Percentiles rank a stretch among this genome's conserved stretches.
These are phyloP conservation scores for Hapsidospora chrysogenum DNA, from an alignment of 495 filamentous ascomycete species.

Conservation along the genomic window DNA sequence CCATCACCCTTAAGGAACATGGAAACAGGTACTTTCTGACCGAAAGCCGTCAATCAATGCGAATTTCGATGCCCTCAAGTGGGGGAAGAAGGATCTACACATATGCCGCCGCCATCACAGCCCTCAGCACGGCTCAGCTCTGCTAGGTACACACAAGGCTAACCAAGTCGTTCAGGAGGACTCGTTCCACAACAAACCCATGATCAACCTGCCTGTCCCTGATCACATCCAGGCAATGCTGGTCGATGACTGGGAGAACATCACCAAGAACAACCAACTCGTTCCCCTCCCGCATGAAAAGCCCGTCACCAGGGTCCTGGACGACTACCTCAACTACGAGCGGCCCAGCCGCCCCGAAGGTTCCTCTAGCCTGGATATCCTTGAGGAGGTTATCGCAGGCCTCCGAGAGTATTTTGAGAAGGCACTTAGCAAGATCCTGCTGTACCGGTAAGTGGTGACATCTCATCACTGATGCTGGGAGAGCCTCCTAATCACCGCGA, in stretches of 20 bases:
- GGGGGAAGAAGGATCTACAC: too few species aligned
- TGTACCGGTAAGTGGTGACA: constrained; percentile 45
- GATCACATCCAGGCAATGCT: constrained; percentile 78
- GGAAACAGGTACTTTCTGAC: too few species aligned
- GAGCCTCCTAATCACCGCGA: not conserved
- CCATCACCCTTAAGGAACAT: too few species aligned
- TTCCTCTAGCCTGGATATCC: constrained; percentile 59
- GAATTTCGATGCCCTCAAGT: too few species aligned
- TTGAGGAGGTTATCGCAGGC: constrained; percentile 75
- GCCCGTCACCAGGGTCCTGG: constrained; percentile 59
- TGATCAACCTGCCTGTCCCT: constrained; percentile 64
- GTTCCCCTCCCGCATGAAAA: constrained; percentile 64
- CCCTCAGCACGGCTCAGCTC: too few species aligned
- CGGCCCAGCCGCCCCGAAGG: constrained; percentile 44
- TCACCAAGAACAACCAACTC: constrained; percentile 83
- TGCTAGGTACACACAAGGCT: too few species aligned
- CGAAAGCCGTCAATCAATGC: too few species aligned
- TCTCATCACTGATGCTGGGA: not conserved
- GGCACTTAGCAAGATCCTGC: constrained; percentile 65
- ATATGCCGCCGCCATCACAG: too few species aligned
- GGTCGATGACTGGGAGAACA: constrained; percentile 97
- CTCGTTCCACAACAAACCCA: constrained; percentile 57
- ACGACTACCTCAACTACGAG: constrained; percentile 59
- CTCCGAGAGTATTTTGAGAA: constrained; percentile 85
- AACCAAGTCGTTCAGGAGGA: constrained; percentile 55